These are phyloP conservation scores for Trichoderma sp. DNA, from an alignment of 2,329 filamentous ascomycete species.

Conservation along the genomic window DNA sequence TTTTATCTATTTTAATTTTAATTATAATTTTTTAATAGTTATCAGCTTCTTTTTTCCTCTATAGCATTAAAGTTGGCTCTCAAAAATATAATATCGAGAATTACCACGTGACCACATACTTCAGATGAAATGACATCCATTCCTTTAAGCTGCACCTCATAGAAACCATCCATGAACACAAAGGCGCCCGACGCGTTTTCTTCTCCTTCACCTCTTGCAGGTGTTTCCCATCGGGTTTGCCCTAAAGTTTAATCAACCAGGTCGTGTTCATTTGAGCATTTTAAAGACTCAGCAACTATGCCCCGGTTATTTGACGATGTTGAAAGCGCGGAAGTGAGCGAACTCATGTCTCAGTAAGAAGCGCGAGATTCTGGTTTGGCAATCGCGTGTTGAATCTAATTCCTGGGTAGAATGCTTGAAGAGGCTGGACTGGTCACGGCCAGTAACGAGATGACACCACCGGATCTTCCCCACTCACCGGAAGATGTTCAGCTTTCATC, in stretches of 20 bases:
- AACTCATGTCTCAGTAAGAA: neutral
- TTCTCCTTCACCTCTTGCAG: neutral
- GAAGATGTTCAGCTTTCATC: neutral
- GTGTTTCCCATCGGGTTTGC: too few species aligned
- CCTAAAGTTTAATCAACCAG: neutral
- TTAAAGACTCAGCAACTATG: neutral
- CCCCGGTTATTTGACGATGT: neutral
- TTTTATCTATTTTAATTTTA: neutral
- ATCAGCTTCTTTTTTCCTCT: too few species aligned
- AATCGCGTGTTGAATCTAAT: neutral
- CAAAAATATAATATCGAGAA: too few species aligned
- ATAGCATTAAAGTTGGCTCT: too few species aligned
- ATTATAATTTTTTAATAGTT: neutral
- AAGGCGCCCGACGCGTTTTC: neutral
- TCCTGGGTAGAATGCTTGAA: neutral
- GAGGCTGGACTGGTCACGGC: neutral
- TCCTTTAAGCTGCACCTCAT: neutral
- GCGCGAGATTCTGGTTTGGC: neutral
- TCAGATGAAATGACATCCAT: neutral
- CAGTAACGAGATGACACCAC: neutral
- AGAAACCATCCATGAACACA: neutral
- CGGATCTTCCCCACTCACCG: neutral
- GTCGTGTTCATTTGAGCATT: neutral
- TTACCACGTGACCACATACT: neutral
- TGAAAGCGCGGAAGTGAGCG: neutral